These are phyloP conservation scores for Dittrichia graveolens DNA, from an alignment of 129 eudicot species.

Conservation along the genomic window DNA sequence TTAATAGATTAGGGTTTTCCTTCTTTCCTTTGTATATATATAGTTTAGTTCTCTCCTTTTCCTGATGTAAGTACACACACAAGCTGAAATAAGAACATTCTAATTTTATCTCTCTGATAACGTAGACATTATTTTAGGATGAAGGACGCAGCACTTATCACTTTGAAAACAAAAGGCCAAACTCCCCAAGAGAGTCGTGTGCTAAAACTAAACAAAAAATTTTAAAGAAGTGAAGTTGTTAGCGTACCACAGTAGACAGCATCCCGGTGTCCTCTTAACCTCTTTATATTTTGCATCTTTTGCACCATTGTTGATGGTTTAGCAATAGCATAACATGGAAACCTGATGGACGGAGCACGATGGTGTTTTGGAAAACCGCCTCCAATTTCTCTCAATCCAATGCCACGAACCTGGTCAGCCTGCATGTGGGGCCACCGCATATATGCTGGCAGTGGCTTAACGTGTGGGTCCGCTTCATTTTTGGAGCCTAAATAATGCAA, in stretches of 20 bases:
- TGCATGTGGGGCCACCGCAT: conserved; percentile 99
- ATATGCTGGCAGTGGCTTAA: conserved; percentile 58
- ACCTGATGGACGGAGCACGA: conserved; percentile 90
- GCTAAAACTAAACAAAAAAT: background rate
- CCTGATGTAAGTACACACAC: too few relatives aligned
- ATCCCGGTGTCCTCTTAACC: conserved; percentile 88
- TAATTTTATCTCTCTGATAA: background rate
- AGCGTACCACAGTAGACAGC: conserved; percentile 95
- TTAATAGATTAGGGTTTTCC: too few relatives aligned
- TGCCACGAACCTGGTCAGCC: conserved; percentile 91
- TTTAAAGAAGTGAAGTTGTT: background rate
- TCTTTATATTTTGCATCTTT: conserved; percentile 91
- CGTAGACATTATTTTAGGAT: too few relatives aligned
- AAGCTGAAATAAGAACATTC: background rate
- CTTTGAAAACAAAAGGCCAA: conserved; percentile 6
- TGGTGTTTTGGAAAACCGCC: conserved; percentile 96
- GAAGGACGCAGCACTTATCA: background rate
- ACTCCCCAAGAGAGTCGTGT: background rate
- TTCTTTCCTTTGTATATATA: too few relatives aligned
- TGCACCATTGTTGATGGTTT: conserved; percentile 91
- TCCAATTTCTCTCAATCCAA: conserved; percentile 85
- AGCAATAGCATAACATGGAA: conserved; percentile 87
- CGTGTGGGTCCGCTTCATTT: conserved; percentile 48
- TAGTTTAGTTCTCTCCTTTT: too few relatives aligned
- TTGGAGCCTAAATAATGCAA: conserved; percentile 46